Percentiles rank a stretch among this genome's conserved stretches.
Conservation (phyloP, 1,284 basidiomycete genomes). For the Malassezia yamatoensis region DNA sequence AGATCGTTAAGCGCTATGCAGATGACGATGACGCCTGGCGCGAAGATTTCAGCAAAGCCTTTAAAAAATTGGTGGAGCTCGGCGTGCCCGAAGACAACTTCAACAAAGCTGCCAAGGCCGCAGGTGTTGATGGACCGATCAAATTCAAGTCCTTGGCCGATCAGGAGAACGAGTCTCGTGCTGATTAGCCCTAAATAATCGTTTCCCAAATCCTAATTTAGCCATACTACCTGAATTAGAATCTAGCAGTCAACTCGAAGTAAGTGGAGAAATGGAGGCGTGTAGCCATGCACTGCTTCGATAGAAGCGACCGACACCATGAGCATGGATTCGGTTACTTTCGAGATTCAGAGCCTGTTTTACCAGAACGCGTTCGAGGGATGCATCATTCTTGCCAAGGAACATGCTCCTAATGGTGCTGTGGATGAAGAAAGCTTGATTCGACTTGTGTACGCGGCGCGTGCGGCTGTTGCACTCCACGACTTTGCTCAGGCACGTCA, state of each 20-base stretch:
- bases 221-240: background rate
- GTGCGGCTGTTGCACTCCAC: constrained; percentile 33
- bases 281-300: background rate
- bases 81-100: constrained; percentile 43
- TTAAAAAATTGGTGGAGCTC: constrained; percentile 37
- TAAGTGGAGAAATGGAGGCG: constrained; percentile 4
- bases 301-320: background rate
- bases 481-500: constrained; percentile 29
- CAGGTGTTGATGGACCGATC: constrained; percentile 1
- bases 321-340: constrained; percentile 25
- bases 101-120: background rate
- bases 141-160: constrained; percentile 4
- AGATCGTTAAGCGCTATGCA: constrained; percentile 41
- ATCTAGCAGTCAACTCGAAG: background rate
- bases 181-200: no score
- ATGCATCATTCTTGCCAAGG: constrained; percentile 31
- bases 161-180: constrained; percentile 4
- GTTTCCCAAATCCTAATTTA: no score
- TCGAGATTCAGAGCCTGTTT: constrained; percentile 40
- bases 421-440: constrained; percentile 20
- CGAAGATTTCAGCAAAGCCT: constrained; percentile 38
- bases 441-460: constrained; percentile 37
- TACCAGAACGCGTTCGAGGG: constrained; percentile 43
- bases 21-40: constrained; percentile 44
- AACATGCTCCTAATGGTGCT: constrained; percentile 11